phyloP scores from a whole-genome alignment of 2,329 filamentous ascomycete genomes.

The Beauveria pseudobassiana region DNA sequence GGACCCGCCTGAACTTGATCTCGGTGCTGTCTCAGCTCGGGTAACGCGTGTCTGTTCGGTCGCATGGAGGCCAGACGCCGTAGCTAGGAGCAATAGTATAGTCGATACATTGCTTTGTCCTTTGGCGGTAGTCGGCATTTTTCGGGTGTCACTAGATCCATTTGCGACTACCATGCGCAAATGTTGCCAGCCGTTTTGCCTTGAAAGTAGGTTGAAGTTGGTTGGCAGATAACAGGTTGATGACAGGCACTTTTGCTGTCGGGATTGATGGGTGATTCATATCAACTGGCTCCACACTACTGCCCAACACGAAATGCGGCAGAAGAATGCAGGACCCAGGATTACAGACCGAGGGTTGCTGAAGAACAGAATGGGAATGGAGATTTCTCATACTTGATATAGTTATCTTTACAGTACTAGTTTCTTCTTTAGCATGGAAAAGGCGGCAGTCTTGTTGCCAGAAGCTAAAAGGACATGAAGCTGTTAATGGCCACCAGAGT shows the following conservation, averaged over 20 bases:
- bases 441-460: conserved; percentile 22
- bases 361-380: neutral
- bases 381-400: neutral
- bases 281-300: neutral
- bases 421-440: conserved; percentile 21
- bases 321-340: neutral
- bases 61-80: neutral
- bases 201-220: neutral
- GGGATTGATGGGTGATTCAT: too few species aligned
- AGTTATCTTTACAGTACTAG: conserved; percentile 13
- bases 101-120: neutral
- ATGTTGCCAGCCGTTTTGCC: neutral
- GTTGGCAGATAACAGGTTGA: neutral
- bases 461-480: conserved; percentile 24
- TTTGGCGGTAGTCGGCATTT: neutral
- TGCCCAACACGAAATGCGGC: too few species aligned
- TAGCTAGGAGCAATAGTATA: neutral
- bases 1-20: neutral
- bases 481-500: conserved; percentile 26
- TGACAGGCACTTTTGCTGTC: too few species aligned
- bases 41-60: conserved; percentile 3
- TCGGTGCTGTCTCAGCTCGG: neutral
- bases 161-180: neutral
- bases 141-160: neutral
- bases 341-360: neutral